Base-by-base conservation (phyloP, 1,139 yeast genomes). In the Eremothecium cymbalariae region DNA sequence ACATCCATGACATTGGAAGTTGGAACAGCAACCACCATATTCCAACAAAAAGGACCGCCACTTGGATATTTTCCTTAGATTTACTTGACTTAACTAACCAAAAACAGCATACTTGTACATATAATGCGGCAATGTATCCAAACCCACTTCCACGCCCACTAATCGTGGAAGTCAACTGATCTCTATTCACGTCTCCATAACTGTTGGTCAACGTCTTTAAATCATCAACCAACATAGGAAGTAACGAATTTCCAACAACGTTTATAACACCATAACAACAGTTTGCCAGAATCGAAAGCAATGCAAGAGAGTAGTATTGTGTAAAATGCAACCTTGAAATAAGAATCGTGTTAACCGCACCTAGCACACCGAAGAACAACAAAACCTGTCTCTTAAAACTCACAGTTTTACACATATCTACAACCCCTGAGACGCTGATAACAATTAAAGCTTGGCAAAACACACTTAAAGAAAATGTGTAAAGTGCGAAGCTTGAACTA, bases 21-120 rank as follows among this genome's bases (percentile, higher is more conserved):
- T 77, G 83, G 62, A 77, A 78, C 2, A 70, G 40, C 8, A 75
- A 52, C 88, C 88, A 79, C 85, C 86, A 79, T 2, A 70, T 11
- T 1, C 86, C 86, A 13, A 78, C 79, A 23, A 72, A 51, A 12
- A 69, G 61, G 15, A 77, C 66, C 1, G 80, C 81, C 18, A 67
- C 49, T 42, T 74, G 74, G 3, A 77, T 60, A n/a, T 72, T 67
- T 14, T 56, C 55, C 4, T 66, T 52, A 1, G 72, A 60, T 2
- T 68, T 67, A n/a, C 66, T 61, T 25, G 58, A 57, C 9, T 67
- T 57, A 8, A 75, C 66, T 6, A 74, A 40, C 8, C 64, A 33
- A 62, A 78, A 68, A 1, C 84, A 72, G 3, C 62, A 32, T 1
- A 75, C 38, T 47, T 79, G 88, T 1, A 77, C 82, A 4, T 76